Percentiles rank a stretch among this genome's conserved stretches.
Conservation (phyloP, 2,329 filamentous ascomycete genomes). For the Pseudocercospora musae region DNA sequence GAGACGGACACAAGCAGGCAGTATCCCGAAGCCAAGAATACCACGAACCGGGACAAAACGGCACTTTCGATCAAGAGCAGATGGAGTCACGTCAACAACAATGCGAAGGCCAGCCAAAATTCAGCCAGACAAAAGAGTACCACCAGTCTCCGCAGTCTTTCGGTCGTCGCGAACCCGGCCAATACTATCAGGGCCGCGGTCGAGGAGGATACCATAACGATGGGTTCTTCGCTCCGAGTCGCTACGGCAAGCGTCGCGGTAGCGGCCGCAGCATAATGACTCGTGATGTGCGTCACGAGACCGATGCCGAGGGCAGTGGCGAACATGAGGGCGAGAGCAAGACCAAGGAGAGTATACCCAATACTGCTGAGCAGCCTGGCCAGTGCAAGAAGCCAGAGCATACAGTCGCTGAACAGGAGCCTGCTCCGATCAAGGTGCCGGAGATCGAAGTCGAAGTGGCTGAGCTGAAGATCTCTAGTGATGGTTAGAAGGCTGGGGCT, state of each 20-base stretch:
- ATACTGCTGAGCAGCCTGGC: neutral
- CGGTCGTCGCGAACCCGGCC: neutral
- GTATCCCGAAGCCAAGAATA: neutral
- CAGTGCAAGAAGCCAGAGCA: neutral
- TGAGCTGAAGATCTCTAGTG: neutral
- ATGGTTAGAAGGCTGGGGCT: neutral
- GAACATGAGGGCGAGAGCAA: neutral
- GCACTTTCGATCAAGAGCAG: neutral
- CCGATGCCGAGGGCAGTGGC: neutral
- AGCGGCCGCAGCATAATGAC: neutral
- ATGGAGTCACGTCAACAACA: neutral
- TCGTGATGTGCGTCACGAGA: neutral
- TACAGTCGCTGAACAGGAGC: neutral
- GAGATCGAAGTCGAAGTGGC: neutral
- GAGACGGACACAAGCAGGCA: neutral
- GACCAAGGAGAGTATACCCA: neutral
- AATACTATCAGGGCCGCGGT: neutral
- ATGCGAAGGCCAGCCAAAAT: neutral
- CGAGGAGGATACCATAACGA: neutral
- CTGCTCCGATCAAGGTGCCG: neutral
- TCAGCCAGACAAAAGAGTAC: neutral
- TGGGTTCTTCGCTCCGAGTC: neutral
- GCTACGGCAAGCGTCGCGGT: conserved; percentile 2
- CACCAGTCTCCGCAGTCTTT: neutral
- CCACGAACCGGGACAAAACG: neutral